Percentiles rank a stretch among this genome's conserved stretches.
Conservation (phyloP, 352 stramenopile species). For the Peronosclerospora sorghi region DNA sequence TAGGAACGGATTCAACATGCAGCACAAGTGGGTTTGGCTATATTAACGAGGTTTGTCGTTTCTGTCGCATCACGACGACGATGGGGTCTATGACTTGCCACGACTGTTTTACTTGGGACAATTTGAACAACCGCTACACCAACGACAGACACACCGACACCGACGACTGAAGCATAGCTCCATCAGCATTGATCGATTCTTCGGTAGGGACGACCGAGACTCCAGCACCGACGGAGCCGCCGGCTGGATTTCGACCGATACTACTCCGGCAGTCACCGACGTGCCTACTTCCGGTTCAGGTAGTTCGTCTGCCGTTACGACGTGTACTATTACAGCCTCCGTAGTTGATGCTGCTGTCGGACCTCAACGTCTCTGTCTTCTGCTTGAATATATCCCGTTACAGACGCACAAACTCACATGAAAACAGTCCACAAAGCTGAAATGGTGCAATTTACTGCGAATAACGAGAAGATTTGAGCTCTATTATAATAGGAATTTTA, state of each 20-base stretch:
- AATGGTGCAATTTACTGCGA: too few relatives aligned
- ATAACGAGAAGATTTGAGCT: too few relatives aligned
- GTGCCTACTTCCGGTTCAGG: not conserved
- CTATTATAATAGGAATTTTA: too few relatives aligned
- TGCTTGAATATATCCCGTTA: not conserved
- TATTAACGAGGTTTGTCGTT: conserved; percentile 20
- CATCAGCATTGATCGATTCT: too few relatives aligned
- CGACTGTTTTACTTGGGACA: not conserved
- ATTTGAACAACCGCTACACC: not conserved
- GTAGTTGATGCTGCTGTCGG: conserved; percentile 20
- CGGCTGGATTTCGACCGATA: too few relatives aligned
- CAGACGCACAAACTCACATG: too few relatives aligned
- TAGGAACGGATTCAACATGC: conserved; percentile 17
- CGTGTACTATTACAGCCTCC: conserved; percentile 10
- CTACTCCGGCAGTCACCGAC: too few relatives aligned
- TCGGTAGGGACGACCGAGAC: conserved; percentile 1
- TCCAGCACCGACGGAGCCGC: not conserved
- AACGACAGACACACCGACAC: not conserved
- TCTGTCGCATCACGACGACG: conserved; percentile 15
- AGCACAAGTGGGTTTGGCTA: conserved; percentile 14
- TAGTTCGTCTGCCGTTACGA: conserved; percentile 1
- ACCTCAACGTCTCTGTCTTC: too few relatives aligned
- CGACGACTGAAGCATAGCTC: too few relatives aligned
- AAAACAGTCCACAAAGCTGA: too few relatives aligned
- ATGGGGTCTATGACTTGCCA: not conserved